Percentiles rank a stretch among this genome's conserved stretches.
phyloP scores from a whole-genome alignment of 352 stramenopile species.

The Globisporangium barbulae region DNA sequence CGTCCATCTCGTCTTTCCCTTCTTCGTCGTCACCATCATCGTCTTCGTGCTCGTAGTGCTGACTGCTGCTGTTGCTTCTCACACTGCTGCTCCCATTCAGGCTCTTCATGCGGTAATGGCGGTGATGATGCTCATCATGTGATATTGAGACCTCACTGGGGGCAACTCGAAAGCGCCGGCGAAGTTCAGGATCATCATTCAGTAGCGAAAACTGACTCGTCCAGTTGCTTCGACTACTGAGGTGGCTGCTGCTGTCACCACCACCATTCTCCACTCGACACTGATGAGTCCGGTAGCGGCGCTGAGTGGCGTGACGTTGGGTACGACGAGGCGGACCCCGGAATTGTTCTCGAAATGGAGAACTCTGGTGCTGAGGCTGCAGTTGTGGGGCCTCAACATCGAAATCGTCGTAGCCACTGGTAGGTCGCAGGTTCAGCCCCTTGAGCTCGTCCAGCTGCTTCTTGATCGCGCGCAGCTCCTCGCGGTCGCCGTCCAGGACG shows the following conservation, averaged over 20 bases:
- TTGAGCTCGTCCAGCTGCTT: conserved; percentile 75
- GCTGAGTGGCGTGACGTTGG: not conserved
- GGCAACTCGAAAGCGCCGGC: not conserved
- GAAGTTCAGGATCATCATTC: not conserved
- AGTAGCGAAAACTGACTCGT: not conserved
- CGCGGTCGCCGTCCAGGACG: conserved; percentile 72
- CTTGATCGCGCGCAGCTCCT: conserved; percentile 80
- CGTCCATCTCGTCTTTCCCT: not conserved
- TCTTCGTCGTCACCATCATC: not conserved
- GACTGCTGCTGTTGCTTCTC: conserved; percentile 11
- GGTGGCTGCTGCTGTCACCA: not conserved
- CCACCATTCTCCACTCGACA: not conserved
- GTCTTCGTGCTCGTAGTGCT: conserved; percentile 16
- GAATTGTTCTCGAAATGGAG: not conserved
- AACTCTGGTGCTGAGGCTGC: not conserved
- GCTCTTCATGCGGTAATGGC: not conserved
- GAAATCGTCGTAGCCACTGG: not conserved
- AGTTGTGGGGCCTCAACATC: not conserved
- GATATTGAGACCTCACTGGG: not conserved
- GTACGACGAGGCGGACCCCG: not conserved
- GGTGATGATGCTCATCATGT: not conserved
- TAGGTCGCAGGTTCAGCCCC: conserved; percentile 31
- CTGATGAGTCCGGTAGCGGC: not conserved
- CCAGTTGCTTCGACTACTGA: not conserved
- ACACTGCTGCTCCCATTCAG: not conserved